phyloP scores from a whole-genome alignment of 2,329 filamentous ascomycete species.

The Trichoderma guizhouense region DNA sequence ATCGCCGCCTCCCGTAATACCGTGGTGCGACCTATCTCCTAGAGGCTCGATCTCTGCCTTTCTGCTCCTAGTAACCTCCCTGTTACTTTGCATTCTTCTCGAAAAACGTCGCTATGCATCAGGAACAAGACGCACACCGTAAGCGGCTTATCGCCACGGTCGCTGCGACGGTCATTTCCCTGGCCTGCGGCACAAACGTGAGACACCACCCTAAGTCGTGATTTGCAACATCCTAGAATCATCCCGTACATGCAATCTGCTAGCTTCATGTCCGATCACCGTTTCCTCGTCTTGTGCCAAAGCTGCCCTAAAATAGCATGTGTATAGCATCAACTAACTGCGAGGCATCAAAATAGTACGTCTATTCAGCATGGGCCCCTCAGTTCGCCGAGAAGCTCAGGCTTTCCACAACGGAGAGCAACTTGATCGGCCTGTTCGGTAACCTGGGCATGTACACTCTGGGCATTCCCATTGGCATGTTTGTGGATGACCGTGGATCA shows the following conservation, averaged over 20 bases:
- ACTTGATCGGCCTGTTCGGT: constrained; percentile 81
- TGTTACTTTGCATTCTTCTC: background rate
- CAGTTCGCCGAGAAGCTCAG: constrained; percentile 86
- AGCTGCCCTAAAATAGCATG: background rate
- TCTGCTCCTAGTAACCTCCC: background rate
- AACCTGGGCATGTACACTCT: constrained; percentile 92
- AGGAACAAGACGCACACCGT: constrained; percentile 11
- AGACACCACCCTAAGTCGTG: constrained; percentile 26
- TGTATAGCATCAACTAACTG: constrained; percentile 2
- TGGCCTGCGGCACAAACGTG: constrained; percentile 93
- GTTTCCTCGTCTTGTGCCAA: background rate
- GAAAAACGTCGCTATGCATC: constrained; percentile 7
- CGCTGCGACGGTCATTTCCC: constrained; percentile 77
- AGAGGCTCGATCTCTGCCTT: background rate
- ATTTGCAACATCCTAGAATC: background rate
- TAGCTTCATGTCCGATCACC: background rate
- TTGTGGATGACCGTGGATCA: constrained; percentile 80
- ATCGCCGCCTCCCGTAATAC: background rate
- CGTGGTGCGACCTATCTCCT: background rate
- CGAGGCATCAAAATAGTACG: constrained; percentile 63
- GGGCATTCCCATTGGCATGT: constrained; percentile 83
- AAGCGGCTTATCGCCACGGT: constrained; percentile 73
- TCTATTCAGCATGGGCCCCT: constrained; percentile 95
- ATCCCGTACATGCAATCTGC: background rate
- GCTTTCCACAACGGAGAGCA: constrained; percentile 87